Evolutionary conservation across 441 rosid species (phyloP).

Genomic region (Pelargonium cotyledonis): DNA sequence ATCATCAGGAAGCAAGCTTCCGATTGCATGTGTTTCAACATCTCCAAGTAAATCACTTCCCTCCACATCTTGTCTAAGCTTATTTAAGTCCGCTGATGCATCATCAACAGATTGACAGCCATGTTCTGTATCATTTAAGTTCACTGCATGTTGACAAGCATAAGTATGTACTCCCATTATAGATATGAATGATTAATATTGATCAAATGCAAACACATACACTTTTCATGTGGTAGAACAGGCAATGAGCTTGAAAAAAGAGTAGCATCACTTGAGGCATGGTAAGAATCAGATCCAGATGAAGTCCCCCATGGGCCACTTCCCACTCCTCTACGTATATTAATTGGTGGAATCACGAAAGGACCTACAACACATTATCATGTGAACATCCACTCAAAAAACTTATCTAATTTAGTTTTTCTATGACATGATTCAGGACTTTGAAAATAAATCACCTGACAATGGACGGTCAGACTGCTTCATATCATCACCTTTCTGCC

Average conservation of each 20-base stretch:
- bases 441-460: constrained; percentile 28
- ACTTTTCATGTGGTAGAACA: constrained; percentile 58
- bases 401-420: constrained; percentile 7
- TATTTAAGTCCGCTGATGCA: constrained; percentile 36
- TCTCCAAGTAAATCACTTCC: constrained; percentile 46
- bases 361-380: constrained; percentile 32
- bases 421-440: neutral
- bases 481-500: constrained; percentile 32
- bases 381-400: constrained; percentile 18
- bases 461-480: constrained; percentile 27
- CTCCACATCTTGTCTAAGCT: constrained; percentile 35
- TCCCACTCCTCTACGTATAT: constrained; percentile 26
- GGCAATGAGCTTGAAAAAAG: constrained; percentile 79
- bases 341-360: constrained; percentile 28
- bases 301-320: constrained; percentile 46
- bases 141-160: constrained; percentile 42
- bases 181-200: neutral
- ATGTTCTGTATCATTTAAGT: constrained; percentile 41
- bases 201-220: constrained; percentile 28
- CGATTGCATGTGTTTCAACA: constrained; percentile 42
- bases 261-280: constrained; percentile 53
- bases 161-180: neutral
- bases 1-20: constrained; percentile 59
- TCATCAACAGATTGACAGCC: constrained; percentile 41
- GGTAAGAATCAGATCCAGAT: constrained; percentile 27